Percentiles rank a stretch among this genome's conserved stretches.
phyloP scores from a whole-genome alignment of 2,329 filamentous ascomycete genomes.

The Pleoardoris graminearum region DNA sequence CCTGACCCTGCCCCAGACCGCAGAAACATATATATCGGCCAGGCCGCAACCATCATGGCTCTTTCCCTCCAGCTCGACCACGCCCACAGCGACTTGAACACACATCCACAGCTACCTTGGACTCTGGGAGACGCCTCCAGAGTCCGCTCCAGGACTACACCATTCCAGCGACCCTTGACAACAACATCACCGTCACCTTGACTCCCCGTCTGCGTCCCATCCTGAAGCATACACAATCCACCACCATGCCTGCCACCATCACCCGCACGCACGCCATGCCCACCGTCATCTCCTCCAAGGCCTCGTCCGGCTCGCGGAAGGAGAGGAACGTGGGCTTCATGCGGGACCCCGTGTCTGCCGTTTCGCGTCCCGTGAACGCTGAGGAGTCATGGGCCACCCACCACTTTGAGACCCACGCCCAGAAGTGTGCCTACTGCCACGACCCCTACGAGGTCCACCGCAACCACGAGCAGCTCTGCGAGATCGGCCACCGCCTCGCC shows the following conservation, averaged over 20 bases:
- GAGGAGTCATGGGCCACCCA: slow-evolving; percentile 53
- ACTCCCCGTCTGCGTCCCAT: slow-evolving; percentile 36
- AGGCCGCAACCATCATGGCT: slow-evolving; percentile 29
- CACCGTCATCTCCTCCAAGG: slow-evolving; percentile 38
- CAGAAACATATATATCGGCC: slow-evolving; percentile 35
- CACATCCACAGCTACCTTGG: slow-evolving; percentile 10
- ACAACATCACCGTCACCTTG: slow-evolving; percentile 33
- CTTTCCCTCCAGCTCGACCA: slow-evolving; percentile 16
- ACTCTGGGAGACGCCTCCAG: slow-evolving; percentile 17
- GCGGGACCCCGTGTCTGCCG: slow-evolving; percentile 42
- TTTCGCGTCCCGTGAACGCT: slow-evolving; percentile 47
- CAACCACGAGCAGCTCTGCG: slow-evolving; percentile 48
- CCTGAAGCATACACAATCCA: slow-evolving; percentile 34
- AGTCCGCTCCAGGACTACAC: slow-evolving; percentile 26
- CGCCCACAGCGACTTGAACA: slow-evolving; percentile 11
- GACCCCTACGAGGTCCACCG: slow-evolving; percentile 50
- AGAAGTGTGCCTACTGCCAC: slow-evolving; percentile 50
- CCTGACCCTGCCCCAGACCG: slow-evolving; percentile 23
- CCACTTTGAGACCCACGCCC: slow-evolving; percentile 54
- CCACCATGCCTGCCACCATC: slow-evolving; percentile 39
- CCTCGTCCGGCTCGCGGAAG: slow-evolving; percentile 34
- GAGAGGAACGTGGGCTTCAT: slow-evolving; percentile 42
- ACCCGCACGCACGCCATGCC: slow-evolving; percentile 37
- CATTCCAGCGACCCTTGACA: slow-evolving; percentile 28
- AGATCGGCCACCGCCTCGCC: slow-evolving; percentile 49